phyloP scores from a whole-genome alignment of 495 filamentous ascomycete genomes.

The Aspergillus wentii region DNA sequence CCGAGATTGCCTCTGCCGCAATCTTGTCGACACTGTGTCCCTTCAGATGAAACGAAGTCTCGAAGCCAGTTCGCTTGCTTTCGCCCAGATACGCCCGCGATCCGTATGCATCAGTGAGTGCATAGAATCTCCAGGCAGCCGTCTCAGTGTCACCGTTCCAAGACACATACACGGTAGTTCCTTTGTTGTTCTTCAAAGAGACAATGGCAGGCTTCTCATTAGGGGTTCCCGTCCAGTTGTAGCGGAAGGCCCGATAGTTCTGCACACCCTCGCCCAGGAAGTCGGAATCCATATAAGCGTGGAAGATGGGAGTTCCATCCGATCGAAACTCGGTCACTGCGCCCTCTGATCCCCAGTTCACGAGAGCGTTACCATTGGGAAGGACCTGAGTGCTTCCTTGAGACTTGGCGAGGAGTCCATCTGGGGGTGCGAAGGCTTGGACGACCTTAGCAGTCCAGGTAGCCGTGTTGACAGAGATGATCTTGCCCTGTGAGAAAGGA shows the following conservation, averaged over 20 bases:
- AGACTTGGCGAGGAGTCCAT: conserved; percentile 46
- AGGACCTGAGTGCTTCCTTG: conserved; percentile 55
- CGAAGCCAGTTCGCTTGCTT: conserved; percentile 27
- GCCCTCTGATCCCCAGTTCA: conserved; percentile 53
- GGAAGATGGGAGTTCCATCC: conserved; percentile 45
- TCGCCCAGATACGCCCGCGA: conserved; percentile 33
- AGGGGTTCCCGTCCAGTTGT: conserved; percentile 31
- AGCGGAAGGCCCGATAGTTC: conserved; percentile 32
- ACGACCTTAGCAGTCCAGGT: conserved; percentile 41
- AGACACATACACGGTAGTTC: conserved; percentile 32
- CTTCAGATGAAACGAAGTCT: conserved; percentile 24
- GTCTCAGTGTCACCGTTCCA: conserved; percentile 43
- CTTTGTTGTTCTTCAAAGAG: conserved; percentile 20
- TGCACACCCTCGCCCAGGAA: conserved; percentile 24
- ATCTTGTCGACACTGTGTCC: conserved; percentile 15
- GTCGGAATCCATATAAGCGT: conserved; percentile 28
- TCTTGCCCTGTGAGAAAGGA: conserved; percentile 49
- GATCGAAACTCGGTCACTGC: conserved; percentile 49
- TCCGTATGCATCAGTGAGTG: conserved; percentile 24
- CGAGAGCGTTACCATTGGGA: conserved; percentile 46
- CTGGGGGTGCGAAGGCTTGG: conserved; percentile 41
- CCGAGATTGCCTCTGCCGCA: conserved; percentile 11
- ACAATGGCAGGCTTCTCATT: conserved; percentile 31
- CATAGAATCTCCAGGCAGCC: conserved; percentile 32
- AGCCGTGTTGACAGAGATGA: conserved; percentile 46